Percentiles rank a stretch among this genome's conserved stretches.
Conservation (phyloP, 768 basidiomycete species). For the Amanita pallidorosea region DNA sequence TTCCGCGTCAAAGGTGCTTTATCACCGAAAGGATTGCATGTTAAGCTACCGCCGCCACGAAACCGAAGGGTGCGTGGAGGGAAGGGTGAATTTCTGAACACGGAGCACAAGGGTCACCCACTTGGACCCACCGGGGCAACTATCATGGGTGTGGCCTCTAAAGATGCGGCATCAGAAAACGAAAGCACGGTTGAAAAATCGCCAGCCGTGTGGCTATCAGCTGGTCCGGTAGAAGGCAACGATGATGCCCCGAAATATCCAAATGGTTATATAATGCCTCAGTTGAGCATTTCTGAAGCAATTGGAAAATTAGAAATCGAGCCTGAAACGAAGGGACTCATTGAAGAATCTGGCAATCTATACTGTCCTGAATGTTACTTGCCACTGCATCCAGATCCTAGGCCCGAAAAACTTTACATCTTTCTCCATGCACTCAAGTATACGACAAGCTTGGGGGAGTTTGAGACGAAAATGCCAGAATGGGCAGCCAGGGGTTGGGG, state of each 20-base stretch:
- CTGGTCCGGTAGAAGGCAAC: neutral
- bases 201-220: neutral
- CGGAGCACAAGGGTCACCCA: neutral
- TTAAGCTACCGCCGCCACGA: slow-evolving; percentile 46
- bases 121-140: neutral
- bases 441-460: slow-evolving; percentile 71
- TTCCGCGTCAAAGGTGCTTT: slow-evolving; percentile 66
- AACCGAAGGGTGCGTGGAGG: slow-evolving; percentile 54
- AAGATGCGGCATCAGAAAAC: neutral
- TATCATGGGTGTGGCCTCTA: neutral
- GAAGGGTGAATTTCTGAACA: slow-evolving; percentile 27
- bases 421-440: slow-evolving; percentile 90
- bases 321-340: slow-evolving; percentile 7
- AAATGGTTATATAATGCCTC: slow-evolving; percentile 17
- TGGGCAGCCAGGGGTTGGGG: slow-evolving; percentile 76
- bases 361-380: slow-evolving; percentile 91
- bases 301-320: slow-evolving; percentile 28
- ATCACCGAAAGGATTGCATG: slow-evolving; percentile 28
- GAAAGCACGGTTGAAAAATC: neutral
- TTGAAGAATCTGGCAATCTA: slow-evolving; percentile 28
- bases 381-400: slow-evolving; percentile 88
- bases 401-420: slow-evolving; percentile 87
- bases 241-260: neutral
- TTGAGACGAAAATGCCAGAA: slow-evolving; percentile 78
- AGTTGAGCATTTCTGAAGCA: slow-evolving; percentile 40